phyloP scores from a whole-genome alignment of 768 basidiomycete species.

The Gymnopilus junonius region DNA sequence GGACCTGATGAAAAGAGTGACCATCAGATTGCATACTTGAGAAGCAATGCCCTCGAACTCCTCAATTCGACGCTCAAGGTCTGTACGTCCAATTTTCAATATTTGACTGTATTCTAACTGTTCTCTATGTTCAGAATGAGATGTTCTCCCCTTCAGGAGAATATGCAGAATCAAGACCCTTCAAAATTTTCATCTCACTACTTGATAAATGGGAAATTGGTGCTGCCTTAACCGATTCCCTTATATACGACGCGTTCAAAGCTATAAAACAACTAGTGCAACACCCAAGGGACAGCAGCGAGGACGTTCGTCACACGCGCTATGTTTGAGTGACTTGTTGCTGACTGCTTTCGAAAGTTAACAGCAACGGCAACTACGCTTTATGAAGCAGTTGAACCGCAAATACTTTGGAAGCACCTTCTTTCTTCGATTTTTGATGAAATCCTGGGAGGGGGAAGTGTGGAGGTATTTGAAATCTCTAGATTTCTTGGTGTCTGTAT shows the following conservation, averaged over 20 bases:
- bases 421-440: slow-evolving; percentile 60
- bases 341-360: slow-evolving; percentile 44
- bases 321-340: neutral
- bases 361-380: slow-evolving; percentile 85
- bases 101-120: neutral
- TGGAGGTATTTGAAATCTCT: slow-evolving; percentile 48
- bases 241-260: slow-evolving; percentile 81
- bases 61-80: slow-evolving; percentile 75
- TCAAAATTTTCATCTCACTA: slow-evolving; percentile 94
- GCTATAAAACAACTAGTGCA: slow-evolving; percentile 65
- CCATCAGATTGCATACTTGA: slow-evolving; percentile 74
- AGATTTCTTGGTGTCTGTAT: neutral
- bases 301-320: slow-evolving; percentile 58
- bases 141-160: slow-evolving; percentile 75
- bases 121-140: slow-evolving; percentile 54
- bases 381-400: slow-evolving; percentile 92
- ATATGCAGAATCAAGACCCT: slow-evolving; percentile 83
- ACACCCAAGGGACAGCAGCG: slow-evolving; percentile 52
- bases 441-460: slow-evolving; percentile 45
- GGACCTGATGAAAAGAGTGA: slow-evolving; percentile 81
- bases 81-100: slow-evolving; percentile 6
- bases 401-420: slow-evolving; percentile 83
- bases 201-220: slow-evolving; percentile 99
- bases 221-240: slow-evolving; percentile 70
- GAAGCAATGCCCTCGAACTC: slow-evolving; percentile 70